Percentiles rank a stretch among this genome's conserved stretches.
Evolutionary conservation across 148 eudicot genomes (phyloP).

Genomic region (Chenopodium suecicum): DNA sequence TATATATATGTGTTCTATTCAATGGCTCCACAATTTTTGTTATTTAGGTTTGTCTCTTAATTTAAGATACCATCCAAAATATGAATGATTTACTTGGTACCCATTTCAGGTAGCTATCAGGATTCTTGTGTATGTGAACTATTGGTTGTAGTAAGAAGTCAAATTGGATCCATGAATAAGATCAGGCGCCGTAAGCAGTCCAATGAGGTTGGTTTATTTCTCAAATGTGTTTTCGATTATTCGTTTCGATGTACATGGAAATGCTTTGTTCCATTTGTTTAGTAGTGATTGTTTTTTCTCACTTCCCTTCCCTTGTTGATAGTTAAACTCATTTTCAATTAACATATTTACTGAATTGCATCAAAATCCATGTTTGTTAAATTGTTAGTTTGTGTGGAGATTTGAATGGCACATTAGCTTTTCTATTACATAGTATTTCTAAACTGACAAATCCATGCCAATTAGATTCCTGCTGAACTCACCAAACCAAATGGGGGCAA

Average conservation of each 20-base stretch:
- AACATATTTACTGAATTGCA: background rate
- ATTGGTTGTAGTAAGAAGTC: conserved; percentile 11
- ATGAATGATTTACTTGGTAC: background rate
- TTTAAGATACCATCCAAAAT: background rate
- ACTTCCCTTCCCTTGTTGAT: background rate
- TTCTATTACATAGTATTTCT: background rate
- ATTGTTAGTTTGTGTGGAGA: too few relatives aligned
- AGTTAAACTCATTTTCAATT: background rate
- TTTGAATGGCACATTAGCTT: background rate
- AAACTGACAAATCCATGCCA: background rate
- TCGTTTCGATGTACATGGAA: background rate
- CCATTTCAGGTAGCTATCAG: background rate
- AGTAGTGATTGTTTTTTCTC: background rate
- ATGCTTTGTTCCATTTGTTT: background rate
- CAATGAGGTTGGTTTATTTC: conserved; percentile 38
- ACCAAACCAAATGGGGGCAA: conserved; percentile 55
- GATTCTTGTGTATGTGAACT: background rate
- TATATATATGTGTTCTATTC: background rate
- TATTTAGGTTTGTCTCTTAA: background rate
- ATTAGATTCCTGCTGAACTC: conserved; percentile 52
- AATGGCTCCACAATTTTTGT: background rate
- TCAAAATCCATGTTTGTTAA: background rate
- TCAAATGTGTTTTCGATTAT: background rate
- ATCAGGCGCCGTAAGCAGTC: conserved; percentile 51
- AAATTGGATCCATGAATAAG: conserved; percentile 35